Base-by-base conservation (phyloP, 83 land plant species). In the Picea abies region DNA sequence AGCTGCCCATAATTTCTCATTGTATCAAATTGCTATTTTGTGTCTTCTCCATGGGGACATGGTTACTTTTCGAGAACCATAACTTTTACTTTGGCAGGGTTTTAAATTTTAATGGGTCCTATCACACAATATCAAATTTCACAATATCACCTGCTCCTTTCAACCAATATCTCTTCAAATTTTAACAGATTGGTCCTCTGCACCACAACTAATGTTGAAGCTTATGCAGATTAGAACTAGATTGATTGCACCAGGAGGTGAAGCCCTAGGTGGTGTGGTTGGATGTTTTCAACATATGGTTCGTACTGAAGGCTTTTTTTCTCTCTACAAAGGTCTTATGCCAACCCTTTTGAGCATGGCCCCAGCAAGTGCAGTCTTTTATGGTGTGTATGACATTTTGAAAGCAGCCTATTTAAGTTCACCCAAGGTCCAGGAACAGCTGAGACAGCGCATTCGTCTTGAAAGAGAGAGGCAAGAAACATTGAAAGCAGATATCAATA, bases 361-460 rank as follows among this genome's bases (percentile, higher is more conserved):
- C 1, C 92, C 91, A n/a, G 56, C 93, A 22, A 86, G 87, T 26
- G 93, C 93, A 14, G 92, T 89, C 37, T 91, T 91, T 82, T 91
- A 84, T 79, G 93, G 85, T 10, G 87, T 89, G 5, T 91, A 91
- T 79, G 93, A 91, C 86, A 85, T 91, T 14, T 81, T 91, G 23
- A 91, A 91, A 76, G 29, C 84, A 32, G 29, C 83, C 25, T 86
- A 90, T 84, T 82, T 90, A 20, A 39, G 72, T 4, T 79, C 85
- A 22, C 88, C 84, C 7, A 76, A 85, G 41, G 81, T 65, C 17
- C 68, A 80, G 25, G 63, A 70, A 63, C 60, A 62, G 16, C 39
- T 60, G 29, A 60, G 58, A 22, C 44, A 25, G 60, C 44, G 52
- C 56, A 72, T 62, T 23, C 49, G 52, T 58, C 70, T 12, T 25